These are phyloP conservation scores for Wallemia mellicola DNA, from an alignment of 1,284 basidiomycete species.

Conservation along the genomic window DNA sequence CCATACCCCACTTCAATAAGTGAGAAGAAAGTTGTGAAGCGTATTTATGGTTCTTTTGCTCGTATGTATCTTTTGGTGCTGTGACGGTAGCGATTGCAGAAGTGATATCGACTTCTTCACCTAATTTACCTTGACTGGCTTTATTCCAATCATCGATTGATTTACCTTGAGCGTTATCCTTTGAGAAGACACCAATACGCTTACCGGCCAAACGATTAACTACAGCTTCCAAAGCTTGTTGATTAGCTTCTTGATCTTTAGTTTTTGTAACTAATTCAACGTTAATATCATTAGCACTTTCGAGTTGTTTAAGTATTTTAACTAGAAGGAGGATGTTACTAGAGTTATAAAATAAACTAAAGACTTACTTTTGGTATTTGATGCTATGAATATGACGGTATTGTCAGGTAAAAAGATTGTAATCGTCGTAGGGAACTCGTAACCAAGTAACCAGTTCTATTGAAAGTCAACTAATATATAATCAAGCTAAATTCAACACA, in stretches of 20 bases:
- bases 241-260: conserved; percentile 29
- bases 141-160: conserved; percentile 49
- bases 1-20: conserved; percentile 55
- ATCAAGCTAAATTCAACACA: conserved; percentile 16
- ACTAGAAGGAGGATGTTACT: conserved; percentile 19
- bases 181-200: conserved; percentile 36
- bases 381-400: conserved; percentile 51
- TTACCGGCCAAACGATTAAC: conserved; percentile 20
- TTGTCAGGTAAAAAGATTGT: conserved; percentile 42
- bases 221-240: neutral
- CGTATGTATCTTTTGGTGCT: conserved; percentile 68
- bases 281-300: conserved; percentile 16
- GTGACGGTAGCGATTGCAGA: conserved; percentile 44
- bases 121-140: conserved; percentile 21
- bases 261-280: conserved; percentile 38
- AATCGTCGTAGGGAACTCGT: conserved; percentile 84
- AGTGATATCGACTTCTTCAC: conserved; percentile 49
- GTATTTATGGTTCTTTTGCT: conserved; percentile 46
- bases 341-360: conserved; percentile 2
- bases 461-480: conserved; percentile 5
- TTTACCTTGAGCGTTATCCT: conserved; percentile 51
- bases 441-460: conserved; percentile 80
- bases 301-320: conserved; percentile 38
- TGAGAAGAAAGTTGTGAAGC: conserved; percentile 60
- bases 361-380: conserved; percentile 49